Evolutionary conservation across 2,329 filamentous ascomycete genomes (phyloP), one percentile per base, ranked within the genome.

Genomic region (Didymella lethalis): DNA sequence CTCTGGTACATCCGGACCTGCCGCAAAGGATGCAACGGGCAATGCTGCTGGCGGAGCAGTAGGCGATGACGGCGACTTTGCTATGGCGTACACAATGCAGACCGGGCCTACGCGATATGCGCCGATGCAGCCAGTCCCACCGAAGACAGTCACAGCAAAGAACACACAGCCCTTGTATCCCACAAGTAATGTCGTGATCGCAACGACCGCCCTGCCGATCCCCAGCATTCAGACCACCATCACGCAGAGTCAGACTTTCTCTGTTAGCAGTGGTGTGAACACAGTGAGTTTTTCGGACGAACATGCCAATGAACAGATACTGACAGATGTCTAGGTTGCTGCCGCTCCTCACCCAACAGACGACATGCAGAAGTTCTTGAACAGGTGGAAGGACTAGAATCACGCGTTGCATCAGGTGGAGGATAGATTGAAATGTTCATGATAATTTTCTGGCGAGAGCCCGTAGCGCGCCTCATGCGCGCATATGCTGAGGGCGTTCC

Each of bases 101-200:
- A 83, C 80, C 0, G 86, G 86, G 1, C 69, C 78, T 29, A 87
- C 83, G 4, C 83, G 82, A 68, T 89, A 86, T 71, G 86, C 86
- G 12, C 86, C 86, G 1, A 85, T 87, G 83, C 84, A 86, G 61
- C 81, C 81, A 49, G 77, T 82, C n/a, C 85, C 86, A 2, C 80
- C 81, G 11, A 87, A 83, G 5, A 85, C 84, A 66, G 87, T 88
- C 61, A 85, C 84, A 2, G 80, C 80, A 36, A 85, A 82, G 65
- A 77, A 75, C 5, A 75, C 79, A 14, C 80, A 77, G 43, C 82
- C 82, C 7, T 74, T 84, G 63, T 84, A 82, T 66, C 84, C 86
- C 1, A 85, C 85, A 3, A 88, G 85, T 64, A 75, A 80, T 8
- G 85, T 82, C 54, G 73, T 70, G 4, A 79, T 87, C 62, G 85